Conservation (phyloP, 164 flowering plant genomes). For the Aristolochia contorta region DNA sequence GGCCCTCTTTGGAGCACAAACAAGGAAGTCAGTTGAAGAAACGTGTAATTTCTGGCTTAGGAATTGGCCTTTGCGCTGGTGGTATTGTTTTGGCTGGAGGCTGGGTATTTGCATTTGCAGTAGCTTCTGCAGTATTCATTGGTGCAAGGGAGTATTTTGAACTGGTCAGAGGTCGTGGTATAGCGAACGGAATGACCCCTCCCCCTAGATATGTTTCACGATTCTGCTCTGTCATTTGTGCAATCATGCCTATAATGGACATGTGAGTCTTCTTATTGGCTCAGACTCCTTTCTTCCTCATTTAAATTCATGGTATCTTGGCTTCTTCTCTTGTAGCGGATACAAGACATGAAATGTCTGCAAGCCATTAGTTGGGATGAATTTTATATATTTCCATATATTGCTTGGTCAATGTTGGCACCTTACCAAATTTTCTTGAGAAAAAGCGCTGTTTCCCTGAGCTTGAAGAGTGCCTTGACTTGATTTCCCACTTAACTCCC, state of each 20-base stretch:
- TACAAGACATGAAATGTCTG: too few relatives aligned
- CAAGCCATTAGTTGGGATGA: too few relatives aligned
- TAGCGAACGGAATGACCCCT: conserved; percentile 93
- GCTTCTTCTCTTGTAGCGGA: too few relatives aligned
- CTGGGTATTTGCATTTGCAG: conserved; percentile 61
- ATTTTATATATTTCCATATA: too few relatives aligned
- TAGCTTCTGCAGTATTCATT: conserved; percentile 63
- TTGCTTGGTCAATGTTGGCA: too few relatives aligned
- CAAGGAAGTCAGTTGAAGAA: conserved; percentile 64
- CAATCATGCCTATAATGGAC: conserved; percentile 73
- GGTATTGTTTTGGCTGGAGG: conserved; percentile 46
- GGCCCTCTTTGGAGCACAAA: conserved; percentile 22
- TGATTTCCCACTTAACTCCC: too few relatives aligned
- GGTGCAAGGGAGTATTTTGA: conserved; percentile 90
- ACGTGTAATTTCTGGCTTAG: conserved; percentile 75
- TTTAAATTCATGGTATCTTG: too few relatives aligned
- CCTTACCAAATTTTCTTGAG: too few relatives aligned
- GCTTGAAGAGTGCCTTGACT: too few relatives aligned
- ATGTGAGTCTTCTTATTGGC: conserved; percentile 44
- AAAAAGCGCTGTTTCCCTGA: too few relatives aligned
- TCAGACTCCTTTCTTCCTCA: background rate
- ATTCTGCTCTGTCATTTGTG: conserved; percentile 81
- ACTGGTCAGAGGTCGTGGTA: conserved; percentile 82
- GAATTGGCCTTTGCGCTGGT: conserved; percentile 30
- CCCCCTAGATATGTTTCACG: conserved; percentile 96